Evolutionary conservation across 2,329 filamentous ascomycete species (phyloP).

Genomic region (Verticillium isaacii): DNA sequence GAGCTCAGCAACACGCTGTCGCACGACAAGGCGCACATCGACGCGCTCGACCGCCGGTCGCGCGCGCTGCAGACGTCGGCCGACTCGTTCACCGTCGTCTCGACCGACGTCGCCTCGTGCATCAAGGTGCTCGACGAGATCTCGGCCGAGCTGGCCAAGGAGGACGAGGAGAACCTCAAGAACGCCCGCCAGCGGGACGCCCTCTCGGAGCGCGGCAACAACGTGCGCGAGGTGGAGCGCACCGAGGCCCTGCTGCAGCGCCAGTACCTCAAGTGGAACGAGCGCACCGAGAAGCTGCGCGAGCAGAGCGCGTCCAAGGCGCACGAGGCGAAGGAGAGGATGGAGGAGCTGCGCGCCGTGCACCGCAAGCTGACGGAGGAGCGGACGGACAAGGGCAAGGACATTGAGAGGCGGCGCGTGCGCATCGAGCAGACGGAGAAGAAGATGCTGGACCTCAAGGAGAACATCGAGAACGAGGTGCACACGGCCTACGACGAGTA

Average conservation of each 20-base stretch:
- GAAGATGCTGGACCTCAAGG: slow-evolving; percentile 98
- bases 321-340: slow-evolving; percentile 73
- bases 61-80: slow-evolving; percentile 86
- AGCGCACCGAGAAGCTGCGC: slow-evolving; percentile 79
- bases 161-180: slow-evolving; percentile 82
- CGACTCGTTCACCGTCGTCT: slow-evolving; percentile 82
- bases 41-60: slow-evolving; percentile 80
- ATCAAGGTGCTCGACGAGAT: slow-evolving; percentile 89
- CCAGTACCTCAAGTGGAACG: slow-evolving; percentile 80
- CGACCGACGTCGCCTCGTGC: slow-evolving; percentile 79
- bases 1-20: slow-evolving; percentile 77
- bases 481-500: slow-evolving; percentile 90
- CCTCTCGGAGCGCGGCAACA: slow-evolving; percentile 81
- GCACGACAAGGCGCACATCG: slow-evolving; percentile 78
- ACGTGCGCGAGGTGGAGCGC: slow-evolving; percentile 85
- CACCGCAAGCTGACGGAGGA: slow-evolving; percentile 82
- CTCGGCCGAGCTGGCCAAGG: slow-evolving; percentile 74
- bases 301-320: slow-evolving; percentile 79
- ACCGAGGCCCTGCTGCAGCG: slow-evolving; percentile 79
- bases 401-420: slow-evolving; percentile 89
- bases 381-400: slow-evolving; percentile 77
- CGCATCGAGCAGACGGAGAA: slow-evolving; percentile 98
- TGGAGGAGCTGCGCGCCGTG: slow-evolving; percentile 80
- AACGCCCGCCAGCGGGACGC: slow-evolving; percentile 81
- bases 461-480: slow-evolving; percentile 94